These are phyloP conservation scores for Micractinium sp. DNA, from an alignment of 139 green algal genomes.

Conservation along the genomic window DNA sequence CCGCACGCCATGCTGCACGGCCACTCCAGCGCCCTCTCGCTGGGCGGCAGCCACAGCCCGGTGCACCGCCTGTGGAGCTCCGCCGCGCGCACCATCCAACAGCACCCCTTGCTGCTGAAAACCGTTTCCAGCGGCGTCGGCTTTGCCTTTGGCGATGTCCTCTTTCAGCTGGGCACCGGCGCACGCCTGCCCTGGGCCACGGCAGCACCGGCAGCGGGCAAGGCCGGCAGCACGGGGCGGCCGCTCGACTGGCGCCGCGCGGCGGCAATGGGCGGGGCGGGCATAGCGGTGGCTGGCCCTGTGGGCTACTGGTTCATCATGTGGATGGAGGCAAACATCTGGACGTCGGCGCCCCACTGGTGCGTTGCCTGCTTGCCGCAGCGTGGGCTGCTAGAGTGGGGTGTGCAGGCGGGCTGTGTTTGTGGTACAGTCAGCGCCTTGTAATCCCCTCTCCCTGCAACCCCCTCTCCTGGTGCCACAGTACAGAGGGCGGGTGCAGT, in stretches of 20 bases:
- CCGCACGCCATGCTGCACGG: background rate
- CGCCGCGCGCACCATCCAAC: background rate
- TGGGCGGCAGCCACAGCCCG: background rate
- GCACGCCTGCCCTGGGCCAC: background rate
- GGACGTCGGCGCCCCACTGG: slow-evolving; percentile 17
- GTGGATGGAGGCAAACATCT: slow-evolving; percentile 46
- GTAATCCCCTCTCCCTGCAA: background rate
- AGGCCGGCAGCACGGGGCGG: background rate
- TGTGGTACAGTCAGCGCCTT: too few species aligned
- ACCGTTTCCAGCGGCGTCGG: slow-evolving; percentile 33
- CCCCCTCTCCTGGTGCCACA: too few species aligned
- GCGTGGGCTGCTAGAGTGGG: background rate
- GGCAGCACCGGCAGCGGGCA: background rate
- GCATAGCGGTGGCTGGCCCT: slow-evolving; percentile 22
- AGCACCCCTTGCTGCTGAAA: slow-evolving; percentile 47
- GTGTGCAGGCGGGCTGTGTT: background rate
- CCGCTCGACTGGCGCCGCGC: slow-evolving; percentile 22
- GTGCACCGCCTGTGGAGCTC: slow-evolving; percentile 17
- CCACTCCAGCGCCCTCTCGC: slow-evolving; percentile 7
- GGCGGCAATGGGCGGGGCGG: slow-evolving; percentile 28
- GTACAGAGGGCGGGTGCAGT: too few species aligned
- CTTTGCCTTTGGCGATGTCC: slow-evolving; percentile 45
- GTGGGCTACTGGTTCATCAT: slow-evolving; percentile 41
- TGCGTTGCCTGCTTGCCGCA: background rate
- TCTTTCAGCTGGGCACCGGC: slow-evolving; percentile 40